Conservation (phyloP, 192 early-diverging fungal genomes). For the Podochytrium sp. region DNA sequence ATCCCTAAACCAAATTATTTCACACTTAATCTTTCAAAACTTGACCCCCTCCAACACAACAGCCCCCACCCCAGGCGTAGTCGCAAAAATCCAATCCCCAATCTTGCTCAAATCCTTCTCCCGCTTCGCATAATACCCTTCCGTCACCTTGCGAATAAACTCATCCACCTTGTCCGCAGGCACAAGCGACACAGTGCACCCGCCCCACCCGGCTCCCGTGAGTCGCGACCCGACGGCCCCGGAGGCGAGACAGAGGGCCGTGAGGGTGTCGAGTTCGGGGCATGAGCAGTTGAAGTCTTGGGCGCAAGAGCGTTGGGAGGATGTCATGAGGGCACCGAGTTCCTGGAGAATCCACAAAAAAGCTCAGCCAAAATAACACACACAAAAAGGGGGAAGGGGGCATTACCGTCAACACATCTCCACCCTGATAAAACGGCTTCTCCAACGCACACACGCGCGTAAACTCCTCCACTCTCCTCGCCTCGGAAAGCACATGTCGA, state of each 20-base stretch:
- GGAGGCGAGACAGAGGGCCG: slow-evolving; percentile 35
- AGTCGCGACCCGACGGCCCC: slow-evolving; percentile 21
- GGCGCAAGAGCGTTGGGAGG: slow-evolving; percentile 82
- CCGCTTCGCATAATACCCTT: slow-evolving; percentile 58
- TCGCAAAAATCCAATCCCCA: slow-evolving; percentile 46
- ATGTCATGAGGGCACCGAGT: slow-evolving; percentile 89
- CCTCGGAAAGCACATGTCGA: slow-evolving; percentile 82
- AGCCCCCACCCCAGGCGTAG: slow-evolving; percentile 39
- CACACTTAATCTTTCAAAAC: too few species aligned
- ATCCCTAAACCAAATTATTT: too few species aligned
- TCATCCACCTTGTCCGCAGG: slow-evolving; percentile 58
- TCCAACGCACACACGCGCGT: slow-evolving; percentile 57
- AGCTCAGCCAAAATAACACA: not conserved
- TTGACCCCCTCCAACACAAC: slow-evolving; percentile 12
- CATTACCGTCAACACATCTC: slow-evolving; percentile 36
- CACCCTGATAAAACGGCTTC: not conserved
- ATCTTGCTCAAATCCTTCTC: slow-evolving; percentile 33
- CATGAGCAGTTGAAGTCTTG: slow-evolving; percentile 84
- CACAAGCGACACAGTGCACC: slow-evolving; percentile 83
- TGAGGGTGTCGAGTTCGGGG: slow-evolving; percentile 81
- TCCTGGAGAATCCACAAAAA: slow-evolving; percentile 18
- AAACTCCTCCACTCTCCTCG: slow-evolving; percentile 79
- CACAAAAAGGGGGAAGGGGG: not conserved
- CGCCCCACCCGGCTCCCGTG: slow-evolving; percentile 87
- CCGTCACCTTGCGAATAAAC: slow-evolving; percentile 68